Conservation (phyloP, 108 stramenopile genomes). For the Nannochloropsis gaditana region DNA sequence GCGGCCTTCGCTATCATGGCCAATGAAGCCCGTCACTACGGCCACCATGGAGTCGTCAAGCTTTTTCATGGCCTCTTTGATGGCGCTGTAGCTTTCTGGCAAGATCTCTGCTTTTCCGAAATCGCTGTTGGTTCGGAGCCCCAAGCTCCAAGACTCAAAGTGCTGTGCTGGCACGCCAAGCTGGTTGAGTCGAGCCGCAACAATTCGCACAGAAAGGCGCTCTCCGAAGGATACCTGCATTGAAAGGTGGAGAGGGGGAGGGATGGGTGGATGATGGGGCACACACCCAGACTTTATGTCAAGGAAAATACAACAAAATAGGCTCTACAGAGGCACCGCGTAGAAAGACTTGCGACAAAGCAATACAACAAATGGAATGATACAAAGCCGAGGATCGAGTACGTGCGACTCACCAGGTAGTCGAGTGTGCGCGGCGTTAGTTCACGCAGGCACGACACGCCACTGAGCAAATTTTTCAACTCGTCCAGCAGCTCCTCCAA, state of each 20-base stretch:
- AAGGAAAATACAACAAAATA: too few species aligned
- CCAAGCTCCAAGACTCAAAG: slow-evolving; percentile 90
- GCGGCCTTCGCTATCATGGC: slow-evolving; percentile 66
- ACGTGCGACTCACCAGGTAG: slow-evolving; percentile 60
- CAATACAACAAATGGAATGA: too few species aligned
- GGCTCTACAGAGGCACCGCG: too few species aligned
- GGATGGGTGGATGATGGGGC: neutral
- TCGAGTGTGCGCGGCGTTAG: slow-evolving; percentile 66
- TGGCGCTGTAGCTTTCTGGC: slow-evolving; percentile 42
- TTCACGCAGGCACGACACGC: slow-evolving; percentile 80
- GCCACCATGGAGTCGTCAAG: slow-evolving; percentile 77
- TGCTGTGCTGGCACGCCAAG: slow-evolving; percentile 84
- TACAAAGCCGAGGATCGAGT: too few species aligned
- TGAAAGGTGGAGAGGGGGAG: neutral
- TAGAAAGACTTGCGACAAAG: too few species aligned
- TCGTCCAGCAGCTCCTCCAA: slow-evolving; percentile 68
- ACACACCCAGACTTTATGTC: too few species aligned
- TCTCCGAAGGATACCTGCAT: slow-evolving; percentile 68
- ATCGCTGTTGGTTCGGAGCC: slow-evolving; percentile 72
- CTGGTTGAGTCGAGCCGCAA: slow-evolving; percentile 85
- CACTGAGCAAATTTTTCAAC: slow-evolving; percentile 78
- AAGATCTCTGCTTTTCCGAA: slow-evolving; percentile 84
- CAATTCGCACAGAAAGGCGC: slow-evolving; percentile 76
- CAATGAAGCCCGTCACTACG: slow-evolving; percentile 93
- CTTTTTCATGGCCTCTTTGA: slow-evolving; percentile 22